Conservation (phyloP, 1,139 yeast genomes). For the Diutina neorugosa region DNA sequence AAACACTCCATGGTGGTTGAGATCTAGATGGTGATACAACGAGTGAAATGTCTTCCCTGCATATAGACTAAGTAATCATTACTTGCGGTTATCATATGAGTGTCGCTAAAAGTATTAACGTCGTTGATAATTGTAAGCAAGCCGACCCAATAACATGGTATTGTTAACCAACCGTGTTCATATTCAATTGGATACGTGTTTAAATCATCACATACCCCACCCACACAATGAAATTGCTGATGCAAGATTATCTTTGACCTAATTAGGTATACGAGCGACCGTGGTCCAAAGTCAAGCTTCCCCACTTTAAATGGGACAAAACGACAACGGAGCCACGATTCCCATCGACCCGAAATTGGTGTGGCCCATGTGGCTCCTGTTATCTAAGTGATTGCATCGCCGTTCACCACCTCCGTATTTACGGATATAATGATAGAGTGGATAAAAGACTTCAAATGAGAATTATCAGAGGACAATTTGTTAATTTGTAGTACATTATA, state of each 20-base stretch:
- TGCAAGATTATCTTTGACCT: neutral
- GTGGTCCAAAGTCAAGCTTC: neutral
- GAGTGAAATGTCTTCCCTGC: neutral
- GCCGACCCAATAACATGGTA: no score
- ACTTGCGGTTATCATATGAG: no score
- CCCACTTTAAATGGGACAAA: neutral
- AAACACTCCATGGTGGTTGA: constrained; percentile 11
- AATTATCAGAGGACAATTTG: neutral
- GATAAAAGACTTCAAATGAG: neutral
- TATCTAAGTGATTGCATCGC: no score
- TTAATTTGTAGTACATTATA: no score
- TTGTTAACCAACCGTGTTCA: neutral
- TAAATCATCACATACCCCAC: neutral
- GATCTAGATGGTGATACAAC: neutral
- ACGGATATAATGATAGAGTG: neutral
- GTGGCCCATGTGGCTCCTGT: neutral
- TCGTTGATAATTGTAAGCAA: neutral
- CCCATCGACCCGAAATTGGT: neutral
- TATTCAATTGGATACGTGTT: neutral
- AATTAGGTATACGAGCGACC: neutral
- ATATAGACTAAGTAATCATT: no score
- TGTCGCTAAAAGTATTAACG: no score
- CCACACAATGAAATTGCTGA: neutral
- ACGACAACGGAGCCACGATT: neutral
- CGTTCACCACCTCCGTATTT: neutral